Evolutionary conservation across 352 stramenopile species (phyloP), one percentile per base, ranked within the genome.

Genomic region (Pythium vanterpoolii): DNA sequence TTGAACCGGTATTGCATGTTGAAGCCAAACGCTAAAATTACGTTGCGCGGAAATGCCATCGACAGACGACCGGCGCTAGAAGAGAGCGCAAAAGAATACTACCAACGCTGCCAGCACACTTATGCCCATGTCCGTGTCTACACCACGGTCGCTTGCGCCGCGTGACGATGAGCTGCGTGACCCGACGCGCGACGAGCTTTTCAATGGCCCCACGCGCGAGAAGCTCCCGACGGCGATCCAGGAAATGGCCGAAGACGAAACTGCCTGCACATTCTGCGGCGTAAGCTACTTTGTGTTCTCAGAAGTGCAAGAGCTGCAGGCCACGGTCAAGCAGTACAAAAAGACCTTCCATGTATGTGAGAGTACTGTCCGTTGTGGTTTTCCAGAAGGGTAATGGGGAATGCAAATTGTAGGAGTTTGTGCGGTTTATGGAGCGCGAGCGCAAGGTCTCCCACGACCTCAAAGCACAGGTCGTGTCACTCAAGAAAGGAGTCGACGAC

Each of bases 211-310:
- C 21, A 76, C 55, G 21, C 77, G 83, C 46, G 73, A 73, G 31
- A 72, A 76, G 45, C 66, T 94, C 14, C 83, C 83, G 0, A 53
- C 62, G 33, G 79, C 82, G 44, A 90, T 94, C 53, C 83, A 92
- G 56, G 50, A 86, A 64, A 72, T 94, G 57, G 24, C 66, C 24
- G 56, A 59, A 0, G 83, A 88, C 42, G 85, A 94, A 55, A 94
- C 85, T 5, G 85, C 83, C 1, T 94, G 83, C 63, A 91, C 79
- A 8, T 92, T 92, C 60, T 94, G 83, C 60, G 83, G 85, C 6
- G 85, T 94, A 30, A 92, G 83, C 62, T 94, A 92, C 49, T 94
- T 94, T 54, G 79, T 93, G 8, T 92, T 94, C 64, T 79, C 81
- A 27, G 85, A 94, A 56, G 81, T 94, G 45, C 80, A 92, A 50